These are phyloP conservation scores for Globisporangium lucens DNA, from an alignment of 352 stramenopile species.

Conservation along the genomic window DNA sequence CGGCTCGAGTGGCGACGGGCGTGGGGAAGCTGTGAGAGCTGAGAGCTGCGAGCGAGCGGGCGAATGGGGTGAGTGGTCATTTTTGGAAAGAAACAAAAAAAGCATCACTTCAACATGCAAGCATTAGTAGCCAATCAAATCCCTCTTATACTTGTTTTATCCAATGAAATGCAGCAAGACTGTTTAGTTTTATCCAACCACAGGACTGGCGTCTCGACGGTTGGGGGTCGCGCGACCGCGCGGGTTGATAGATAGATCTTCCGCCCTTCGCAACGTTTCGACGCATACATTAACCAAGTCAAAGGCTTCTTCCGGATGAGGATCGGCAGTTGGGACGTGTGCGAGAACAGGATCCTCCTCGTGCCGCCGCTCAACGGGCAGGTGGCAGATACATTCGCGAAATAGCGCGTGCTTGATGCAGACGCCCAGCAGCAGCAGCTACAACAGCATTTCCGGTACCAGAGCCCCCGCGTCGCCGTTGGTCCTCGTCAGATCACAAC, in stretches of 20 bases:
- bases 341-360: constrained; percentile 2
- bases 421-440: constrained; percentile 1
- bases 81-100: constrained; percentile 12
- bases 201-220: neutral
- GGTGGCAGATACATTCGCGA: constrained; percentile 21
- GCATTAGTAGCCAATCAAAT: constrained; percentile 5
- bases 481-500: neutral
- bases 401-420: constrained; percentile 11
- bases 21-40: too few relatives aligned
- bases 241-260: constrained; percentile 28
- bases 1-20: too few relatives aligned
- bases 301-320: constrained; percentile 17
- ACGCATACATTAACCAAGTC: constrained; percentile 39
- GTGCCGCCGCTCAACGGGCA: constrained; percentile 24
- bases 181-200: neutral
- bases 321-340: constrained; percentile 43
- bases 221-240: neutral
- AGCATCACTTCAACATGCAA: neutral
- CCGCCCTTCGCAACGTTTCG: constrained; percentile 40
- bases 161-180: neutral
- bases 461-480: constrained; percentile 2
- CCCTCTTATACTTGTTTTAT: neutral
- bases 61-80: neutral
- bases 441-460: neutral
- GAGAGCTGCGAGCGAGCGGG: neutral